Base-by-base conservation (phyloP, 768 basidiomycete genomes). In the button mushroom (Agaricus bisporus) region DNA sequence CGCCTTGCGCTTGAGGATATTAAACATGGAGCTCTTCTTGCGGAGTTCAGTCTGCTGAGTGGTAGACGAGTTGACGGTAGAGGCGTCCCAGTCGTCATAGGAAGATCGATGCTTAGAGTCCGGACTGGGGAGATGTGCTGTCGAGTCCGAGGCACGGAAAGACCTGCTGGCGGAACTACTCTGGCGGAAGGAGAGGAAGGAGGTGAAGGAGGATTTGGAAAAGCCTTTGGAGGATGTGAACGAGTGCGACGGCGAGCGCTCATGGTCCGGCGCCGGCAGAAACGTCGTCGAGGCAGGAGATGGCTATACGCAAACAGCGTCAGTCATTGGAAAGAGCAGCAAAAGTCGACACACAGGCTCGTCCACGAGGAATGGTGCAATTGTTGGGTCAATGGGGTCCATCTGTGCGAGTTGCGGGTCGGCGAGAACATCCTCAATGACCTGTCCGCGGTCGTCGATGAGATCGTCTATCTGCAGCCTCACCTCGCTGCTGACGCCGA, bases 171-270 rank as follows among this genome's bases (percentile, higher is more conserved):
- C 41, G 5, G 59, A 45, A 45, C 60, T 60, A 12, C 48, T 51
- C 15, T 57, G 58, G 2, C 58, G 59, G n/a, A 64, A 49, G 22
- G 63, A 60, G 14, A 49, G 44, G 41, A 59, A 32, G 28, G 56
- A 61, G n/a, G 66, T 58, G 20, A 68, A 58, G 22, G 70, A 70
- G 25, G 61, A 60, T 61, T 68, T 71, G 48, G 64, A 26, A 57
- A 59, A 43, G 55, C 56, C 57, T 60, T 63, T 38, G 56, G 63
- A 38, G 55, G 63, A 25, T 58, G 61, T 2, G 59, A 57, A 25
- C 57, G 60, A 57, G 54, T 47, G 44, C 7, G 51, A 42, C 45
- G 35, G 14, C 36, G 46, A 32, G 28, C 25, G 36, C 15, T 41
- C 22, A 15, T 47, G 48, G 11, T 48, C 52, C 57, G 7, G 32